Evolutionary conservation across 352 stramenopile species (phyloP).

Genomic region (Phytophthora uliginosa): DNA sequence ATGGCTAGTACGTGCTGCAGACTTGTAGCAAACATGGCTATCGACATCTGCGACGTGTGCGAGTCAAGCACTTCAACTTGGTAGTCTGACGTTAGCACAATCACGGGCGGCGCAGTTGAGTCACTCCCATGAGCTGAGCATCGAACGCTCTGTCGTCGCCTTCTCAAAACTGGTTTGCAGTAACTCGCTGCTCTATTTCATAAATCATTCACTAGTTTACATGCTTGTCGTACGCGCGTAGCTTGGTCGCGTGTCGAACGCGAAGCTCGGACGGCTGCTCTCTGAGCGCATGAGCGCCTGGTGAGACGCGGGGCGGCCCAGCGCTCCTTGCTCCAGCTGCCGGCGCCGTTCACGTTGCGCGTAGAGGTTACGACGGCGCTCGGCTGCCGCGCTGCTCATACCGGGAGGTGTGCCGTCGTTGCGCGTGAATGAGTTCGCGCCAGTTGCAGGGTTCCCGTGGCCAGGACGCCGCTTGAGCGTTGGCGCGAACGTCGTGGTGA

Average conservation of each 20-base stretch:
- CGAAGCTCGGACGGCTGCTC: constrained; percentile 20
- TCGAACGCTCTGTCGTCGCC: too few relatives aligned
- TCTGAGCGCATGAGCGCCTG: constrained; percentile 24
- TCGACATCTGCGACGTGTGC: constrained; percentile 24
- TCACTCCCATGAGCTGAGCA: neutral
- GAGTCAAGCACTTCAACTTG: constrained; percentile 17
- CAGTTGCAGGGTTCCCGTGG: constrained; percentile 22
- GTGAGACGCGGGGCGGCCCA: constrained; percentile 33
- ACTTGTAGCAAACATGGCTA: neutral
- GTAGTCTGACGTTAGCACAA: neutral
- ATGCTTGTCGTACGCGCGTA: constrained; percentile 36
- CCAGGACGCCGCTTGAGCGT: constrained; percentile 37
- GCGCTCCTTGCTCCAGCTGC: constrained; percentile 26
- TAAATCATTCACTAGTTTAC: constrained; percentile 29
- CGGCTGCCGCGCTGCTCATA: constrained; percentile 26
- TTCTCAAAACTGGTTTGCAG: neutral
- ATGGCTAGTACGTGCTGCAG: too few relatives aligned
- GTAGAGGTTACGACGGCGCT: constrained; percentile 29
- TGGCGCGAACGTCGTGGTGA: constrained; percentile 38
- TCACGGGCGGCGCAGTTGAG: neutral
- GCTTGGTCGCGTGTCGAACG: constrained; percentile 20
- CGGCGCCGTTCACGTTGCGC: constrained; percentile 24
- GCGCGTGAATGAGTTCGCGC: constrained; percentile 23
- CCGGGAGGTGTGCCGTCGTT: constrained; percentile 22
- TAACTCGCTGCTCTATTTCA: constrained; percentile 5